Conservation (phyloP, 345 rosid species). For the Rhodamnia argentea region DNA sequence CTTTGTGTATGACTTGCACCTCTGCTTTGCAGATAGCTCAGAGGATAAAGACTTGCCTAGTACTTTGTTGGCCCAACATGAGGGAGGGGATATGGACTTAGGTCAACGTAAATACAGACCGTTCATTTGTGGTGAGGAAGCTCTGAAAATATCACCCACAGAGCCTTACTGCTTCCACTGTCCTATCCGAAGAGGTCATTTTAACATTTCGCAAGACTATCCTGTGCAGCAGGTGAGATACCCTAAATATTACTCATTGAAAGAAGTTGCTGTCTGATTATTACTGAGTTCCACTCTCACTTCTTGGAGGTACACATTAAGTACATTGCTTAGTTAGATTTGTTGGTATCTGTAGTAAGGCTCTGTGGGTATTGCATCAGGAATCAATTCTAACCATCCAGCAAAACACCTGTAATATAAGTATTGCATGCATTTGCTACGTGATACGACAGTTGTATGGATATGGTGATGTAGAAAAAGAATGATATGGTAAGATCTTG, state of each 20-base stretch:
- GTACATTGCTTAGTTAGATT: not conserved
- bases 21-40: conserved; percentile 35
- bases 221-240: conserved; percentile 71
- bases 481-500: too few species aligned
- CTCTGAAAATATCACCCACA: conserved; percentile 54
- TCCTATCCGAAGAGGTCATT: conserved; percentile 90
- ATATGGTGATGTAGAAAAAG: too few species aligned
- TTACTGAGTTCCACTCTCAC: not conserved
- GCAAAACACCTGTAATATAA: too few species aligned
- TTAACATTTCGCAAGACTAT: conserved; percentile 72
- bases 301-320: not conserved
- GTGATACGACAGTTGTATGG: too few species aligned
- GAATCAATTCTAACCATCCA: too few species aligned
- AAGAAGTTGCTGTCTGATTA: not conserved
- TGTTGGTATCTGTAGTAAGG: too few species aligned
- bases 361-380: too few species aligned
- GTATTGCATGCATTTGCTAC: too few species aligned
- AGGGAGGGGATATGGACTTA: conserved; percentile 24
- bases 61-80: conserved; percentile 17
- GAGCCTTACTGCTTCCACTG: conserved; percentile 71
- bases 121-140: conserved; percentile 84
- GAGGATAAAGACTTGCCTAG: conserved; percentile 20
- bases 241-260: not conserved
- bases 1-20: not conserved
- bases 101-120: conserved; percentile 33